Evolutionary conservation across 1,284 basidiomycete genomes (phyloP), one percentile per base, ranked within the genome.

Genomic region (Ganoderma multipileum): DNA sequence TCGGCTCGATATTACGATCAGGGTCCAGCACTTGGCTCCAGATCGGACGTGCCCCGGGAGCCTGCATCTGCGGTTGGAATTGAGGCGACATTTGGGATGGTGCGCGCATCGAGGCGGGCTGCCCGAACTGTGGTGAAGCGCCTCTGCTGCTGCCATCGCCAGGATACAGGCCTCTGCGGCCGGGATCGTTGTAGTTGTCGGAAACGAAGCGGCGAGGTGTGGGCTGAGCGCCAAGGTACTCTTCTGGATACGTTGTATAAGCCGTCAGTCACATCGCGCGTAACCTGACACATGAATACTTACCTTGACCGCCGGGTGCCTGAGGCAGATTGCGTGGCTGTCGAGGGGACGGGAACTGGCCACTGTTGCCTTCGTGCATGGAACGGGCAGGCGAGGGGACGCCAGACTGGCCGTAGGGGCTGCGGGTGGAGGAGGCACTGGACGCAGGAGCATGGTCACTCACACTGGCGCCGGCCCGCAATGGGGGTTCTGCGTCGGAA

Each of bases 11-110:
- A 23, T 85, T 83, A 57, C 85, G 85, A 64, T 89, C 87, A 60
- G 92, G 85, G 66, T 96, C 92, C 72, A 96, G 89, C 62, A 93
- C 94, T 77, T 93, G 91, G 76, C 91, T 95, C 95, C 95, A 97
- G 63, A 96, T 87, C 66, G 79, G 87, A 69, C 91, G 91, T 61
- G 89, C 87, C 54, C 38, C 38, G 6, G 88, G 82, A 57, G 89
- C 82, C 62, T 85, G 84, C 38, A 84, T 85, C 54, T 65, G 74
- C n/a, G 52, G 62, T 38, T 63, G 66, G n/a, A 59, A 61, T 7
- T 50, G 67, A 12, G 60, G 63, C 57, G 79, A 75, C 58, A 75
- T 76, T 58, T 79, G 72, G n/a, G 78, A 68, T 62, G 76, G 77
- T 5, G 77, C 73, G 52, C 79, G 78, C 38, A 76, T 75, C 47